These are phyloP conservation scores for Paramecium bursaria DNA, from an alignment of 73 alveolate species.

Conservation along the genomic window DNA sequence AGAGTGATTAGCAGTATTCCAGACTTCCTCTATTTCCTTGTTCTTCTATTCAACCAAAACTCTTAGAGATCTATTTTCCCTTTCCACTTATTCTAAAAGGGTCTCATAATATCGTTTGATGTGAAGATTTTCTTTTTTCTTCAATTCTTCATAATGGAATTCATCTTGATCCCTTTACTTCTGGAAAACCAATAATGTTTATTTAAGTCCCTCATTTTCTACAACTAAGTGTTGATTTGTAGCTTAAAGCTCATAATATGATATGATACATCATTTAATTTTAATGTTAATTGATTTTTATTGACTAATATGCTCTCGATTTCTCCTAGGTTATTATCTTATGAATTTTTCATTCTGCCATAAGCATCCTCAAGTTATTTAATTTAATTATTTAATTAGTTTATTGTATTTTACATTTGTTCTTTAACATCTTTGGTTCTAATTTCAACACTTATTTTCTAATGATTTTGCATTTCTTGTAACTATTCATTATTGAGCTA, in stretches of 20 bases:
- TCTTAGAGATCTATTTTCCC: conserved; percentile 42
- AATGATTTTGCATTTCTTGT: conserved; percentile 30
- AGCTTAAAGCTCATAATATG: neutral
- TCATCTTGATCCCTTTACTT: conserved; percentile 53
- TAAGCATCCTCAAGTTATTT: conserved; percentile 18
- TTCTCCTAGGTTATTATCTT: conserved; percentile 26
- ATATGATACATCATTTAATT: conserved; percentile 36
- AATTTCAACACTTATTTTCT: conserved; percentile 22
- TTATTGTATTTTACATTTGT: too few relatives aligned
- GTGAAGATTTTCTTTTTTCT: conserved; percentile 43
- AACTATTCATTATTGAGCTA: conserved; percentile 16
- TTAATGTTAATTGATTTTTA: neutral
- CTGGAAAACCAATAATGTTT: neutral
- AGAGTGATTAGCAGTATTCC: conserved; percentile 16
- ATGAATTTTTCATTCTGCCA: neutral
- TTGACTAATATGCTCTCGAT: neutral
- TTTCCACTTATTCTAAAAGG: conserved; percentile 55
- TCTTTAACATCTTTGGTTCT: conserved; percentile 36
- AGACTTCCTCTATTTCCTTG: conserved; percentile 48
- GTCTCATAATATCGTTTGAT: conserved; percentile 52
- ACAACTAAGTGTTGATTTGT: conserved; percentile 43
- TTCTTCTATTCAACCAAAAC: conserved; percentile 33
- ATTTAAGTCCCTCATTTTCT: conserved; percentile 54
- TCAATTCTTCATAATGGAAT: conserved; percentile 33
- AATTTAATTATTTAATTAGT: neutral